Conservation (phyloP, 306 rosid genomes). For the Pachyrhizus erosus region DNA sequence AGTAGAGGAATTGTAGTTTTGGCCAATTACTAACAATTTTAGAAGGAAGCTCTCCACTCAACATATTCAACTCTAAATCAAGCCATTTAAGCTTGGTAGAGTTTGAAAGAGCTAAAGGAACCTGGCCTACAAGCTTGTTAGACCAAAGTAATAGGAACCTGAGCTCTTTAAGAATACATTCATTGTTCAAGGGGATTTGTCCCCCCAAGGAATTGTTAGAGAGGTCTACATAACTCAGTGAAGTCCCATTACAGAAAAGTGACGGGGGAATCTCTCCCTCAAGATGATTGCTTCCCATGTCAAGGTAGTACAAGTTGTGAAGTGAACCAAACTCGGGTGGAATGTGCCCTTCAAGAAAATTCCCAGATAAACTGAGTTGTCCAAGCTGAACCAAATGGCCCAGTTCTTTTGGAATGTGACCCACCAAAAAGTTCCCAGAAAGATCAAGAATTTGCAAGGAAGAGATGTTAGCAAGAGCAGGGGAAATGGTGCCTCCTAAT, state of each 20-base stretch:
- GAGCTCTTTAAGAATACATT: slow-evolving; percentile 64
- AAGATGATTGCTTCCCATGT: slow-evolving; percentile 75
- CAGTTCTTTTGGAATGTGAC: slow-evolving; percentile 72
- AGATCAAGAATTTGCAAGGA: slow-evolving; percentile 77
- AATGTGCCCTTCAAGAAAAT: slow-evolving; percentile 66
- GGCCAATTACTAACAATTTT: slow-evolving; percentile 62
- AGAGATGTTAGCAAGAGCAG: slow-evolving; percentile 73
- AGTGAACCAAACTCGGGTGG: slow-evolving; percentile 71
- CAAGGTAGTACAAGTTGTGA: slow-evolving; percentile 67
- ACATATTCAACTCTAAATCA: slow-evolving; percentile 79
- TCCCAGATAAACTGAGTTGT: slow-evolving; percentile 69
- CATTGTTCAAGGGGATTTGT: slow-evolving; percentile 62
- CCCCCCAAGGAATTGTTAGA: slow-evolving; percentile 84
- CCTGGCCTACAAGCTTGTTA: slow-evolving; percentile 66
- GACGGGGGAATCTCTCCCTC: slow-evolving; percentile 67
- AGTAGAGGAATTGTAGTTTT: slow-evolving; percentile 70
- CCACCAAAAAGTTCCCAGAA: slow-evolving; percentile 72
- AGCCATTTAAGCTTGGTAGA: slow-evolving; percentile 83
- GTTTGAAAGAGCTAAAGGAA: slow-evolving; percentile 75
- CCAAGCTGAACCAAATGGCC: slow-evolving; percentile 64
- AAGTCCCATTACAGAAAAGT: slow-evolving; percentile 77
- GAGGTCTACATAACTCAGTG: slow-evolving; percentile 76
- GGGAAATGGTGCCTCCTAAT: slow-evolving; percentile 72
- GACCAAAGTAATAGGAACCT: slow-evolving; percentile 85
- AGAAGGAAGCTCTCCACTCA: slow-evolving; percentile 71